These are phyloP conservation scores for Fusarium sublunatum DNA, from an alignment of 2,329 filamentous ascomycete species.

Conservation along the genomic window DNA sequence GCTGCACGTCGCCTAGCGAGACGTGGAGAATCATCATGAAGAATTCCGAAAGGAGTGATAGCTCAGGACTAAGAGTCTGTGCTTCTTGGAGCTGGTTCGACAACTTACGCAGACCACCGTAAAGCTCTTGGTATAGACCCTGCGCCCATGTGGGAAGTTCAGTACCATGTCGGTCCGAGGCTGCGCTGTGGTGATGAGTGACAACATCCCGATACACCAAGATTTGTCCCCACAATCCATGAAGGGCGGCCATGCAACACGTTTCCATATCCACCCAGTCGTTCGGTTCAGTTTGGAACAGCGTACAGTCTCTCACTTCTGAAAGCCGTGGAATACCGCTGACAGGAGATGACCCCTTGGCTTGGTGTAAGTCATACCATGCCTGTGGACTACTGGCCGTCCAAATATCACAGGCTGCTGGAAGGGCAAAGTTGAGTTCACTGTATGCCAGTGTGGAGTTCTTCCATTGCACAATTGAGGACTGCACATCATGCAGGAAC, in stretches of 20 bases:
- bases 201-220: conserved; percentile 42
- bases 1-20: conserved; percentile 38
- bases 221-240: conserved; percentile 44
- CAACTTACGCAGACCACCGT: conserved; percentile 32
- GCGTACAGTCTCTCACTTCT: conserved; percentile 31
- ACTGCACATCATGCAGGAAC: conserved; percentile 42
- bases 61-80: conserved; percentile 19
- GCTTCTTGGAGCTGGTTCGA: conserved; percentile 27
- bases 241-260: conserved; percentile 32
- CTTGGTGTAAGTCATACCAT: conserved; percentile 36
- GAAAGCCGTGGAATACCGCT: conserved; percentile 34
- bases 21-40: conserved; percentile 45
- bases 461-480: conserved; percentile 40
- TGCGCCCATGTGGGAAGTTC: conserved; percentile 36
- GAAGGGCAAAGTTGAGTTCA: conserved; percentile 39
- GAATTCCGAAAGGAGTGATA: conserved; percentile 38
- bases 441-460: conserved; percentile 38
- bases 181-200: conserved; percentile 16
- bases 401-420: conserved; percentile 40
- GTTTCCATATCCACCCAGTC: conserved; percentile 35
- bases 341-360: conserved; percentile 18
- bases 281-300: conserved; percentile 34
- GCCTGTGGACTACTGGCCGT: conserved; percentile 31
- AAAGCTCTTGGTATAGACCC: conserved; percentile 41
- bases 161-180: conserved; percentile 9